Conservation (phyloP, 805 yeast species). For the Lipomyces yamadae region DNA sequence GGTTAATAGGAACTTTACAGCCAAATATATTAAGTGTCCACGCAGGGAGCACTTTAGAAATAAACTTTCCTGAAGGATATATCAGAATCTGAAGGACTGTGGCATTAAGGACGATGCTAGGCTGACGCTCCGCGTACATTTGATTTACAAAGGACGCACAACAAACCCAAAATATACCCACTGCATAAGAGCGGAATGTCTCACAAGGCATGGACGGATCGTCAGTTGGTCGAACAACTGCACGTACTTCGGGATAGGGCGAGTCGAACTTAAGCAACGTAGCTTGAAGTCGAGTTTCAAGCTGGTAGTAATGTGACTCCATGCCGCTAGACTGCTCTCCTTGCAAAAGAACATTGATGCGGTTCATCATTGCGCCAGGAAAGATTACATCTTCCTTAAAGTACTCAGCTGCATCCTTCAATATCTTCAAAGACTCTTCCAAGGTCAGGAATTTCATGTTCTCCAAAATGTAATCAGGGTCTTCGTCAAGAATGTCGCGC, state of each 20-base stretch:
- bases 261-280: constrained; percentile 49
- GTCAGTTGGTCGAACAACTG: constrained; percentile 53
- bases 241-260: constrained; percentile 71
- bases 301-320: constrained; percentile 34
- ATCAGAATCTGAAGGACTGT: constrained; percentile 68
- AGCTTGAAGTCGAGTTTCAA: constrained; percentile 42
- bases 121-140: constrained; percentile 61
- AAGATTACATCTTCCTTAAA: constrained; percentile 54
- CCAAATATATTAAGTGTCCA: constrained; percentile 41
- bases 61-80: constrained; percentile 59
- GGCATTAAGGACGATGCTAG: constrained; percentile 60
- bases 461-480: constrained; percentile 46
- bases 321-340: constrained; percentile 1
- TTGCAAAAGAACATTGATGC: constrained; percentile 39
- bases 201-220: constrained; percentile 55
- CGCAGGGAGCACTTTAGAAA: constrained; percentile 31
- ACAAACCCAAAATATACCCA: constrained; percentile 57
- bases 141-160: constrained; percentile 62
- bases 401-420: constrained; percentile 48
- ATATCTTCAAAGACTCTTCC: constrained; percentile 48
- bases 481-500: constrained; percentile 15
- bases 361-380: constrained; percentile 47
- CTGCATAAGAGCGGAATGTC: constrained; percentile 57
- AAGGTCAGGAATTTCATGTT: constrained; percentile 40
- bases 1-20: constrained; percentile 52